Evolutionary conservation across 345 rosid genomes (phyloP), one percentile per base, ranked within the genome.

Genomic region (Moricandia moricandioides): DNA sequence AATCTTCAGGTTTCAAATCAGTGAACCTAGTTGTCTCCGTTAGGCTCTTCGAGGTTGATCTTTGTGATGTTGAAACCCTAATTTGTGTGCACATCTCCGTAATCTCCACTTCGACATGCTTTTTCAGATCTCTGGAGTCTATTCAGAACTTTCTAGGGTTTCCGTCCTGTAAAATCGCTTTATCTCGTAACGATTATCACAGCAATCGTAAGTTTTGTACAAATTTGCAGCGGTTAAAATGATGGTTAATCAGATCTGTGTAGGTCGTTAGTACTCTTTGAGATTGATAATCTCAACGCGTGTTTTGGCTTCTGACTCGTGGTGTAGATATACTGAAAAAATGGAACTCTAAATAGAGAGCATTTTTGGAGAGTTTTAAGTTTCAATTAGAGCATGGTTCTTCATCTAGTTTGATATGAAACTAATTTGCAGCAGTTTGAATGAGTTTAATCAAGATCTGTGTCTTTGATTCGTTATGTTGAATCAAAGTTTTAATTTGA

Each of bases 401-500:
- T 47, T 47, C 18, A n/a, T 47, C 52, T 47, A 5, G 18, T 47
- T 47, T 47, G 17, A 47, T 47, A 47, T 13, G 54, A 47, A 13
- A 13, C 3, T n/a, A 45, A 13, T 45, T n/a, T 45, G 52, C 16
- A 57, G 67, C 37, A 33, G 17, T 30, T 34, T 5, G 16, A 14
- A 54, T 45, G 52, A 13, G 13, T 47, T 47, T 47, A 47, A 47
- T 67, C 33, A 47, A 60, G n/a, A 27, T 27, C 2, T 49, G 55
- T 75, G 27, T 40, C 30, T 2, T 26, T 72, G 40, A 17, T 13
- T 73, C 59, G 67, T 67, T n/a, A 74, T 45, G 51, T 45, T 13
- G 51, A 45, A 1, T 45, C 2, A n/a, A 7, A 75, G 39, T 60
- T 26, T 61, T 11, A 37, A 6, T 13, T 39, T 27, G 29, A 55